Percentiles rank a stretch among this genome's conserved stretches.
Conservation (phyloP, 352 stramenopile genomes). For the Globisporangium paroecandrum region DNA sequence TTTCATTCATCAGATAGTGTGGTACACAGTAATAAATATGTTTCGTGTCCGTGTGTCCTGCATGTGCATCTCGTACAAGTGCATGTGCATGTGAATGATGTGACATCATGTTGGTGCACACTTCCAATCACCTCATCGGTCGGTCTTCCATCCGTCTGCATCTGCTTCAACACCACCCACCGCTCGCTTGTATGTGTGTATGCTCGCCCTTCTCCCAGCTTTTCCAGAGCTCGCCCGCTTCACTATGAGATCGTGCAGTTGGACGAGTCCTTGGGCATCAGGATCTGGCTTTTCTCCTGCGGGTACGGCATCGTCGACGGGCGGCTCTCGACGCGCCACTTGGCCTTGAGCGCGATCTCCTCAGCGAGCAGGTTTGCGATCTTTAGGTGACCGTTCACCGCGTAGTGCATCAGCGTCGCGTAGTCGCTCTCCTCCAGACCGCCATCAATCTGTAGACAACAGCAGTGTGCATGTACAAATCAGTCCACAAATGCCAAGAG, state of each 20-base stretch:
- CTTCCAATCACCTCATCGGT: constrained; percentile 1
- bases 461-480: not conserved
- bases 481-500: not conserved
- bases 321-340: constrained; percentile 53
- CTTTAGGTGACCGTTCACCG: constrained; percentile 81
- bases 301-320: constrained; percentile 73
- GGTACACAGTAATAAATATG: constrained; percentile 12
- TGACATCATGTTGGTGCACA: constrained; percentile 3
- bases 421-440: constrained; percentile 67
- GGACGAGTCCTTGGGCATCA: constrained; percentile 53
- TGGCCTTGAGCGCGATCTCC: constrained; percentile 64
- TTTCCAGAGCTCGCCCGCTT: not conserved
- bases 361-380: constrained; percentile 69
- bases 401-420: constrained; percentile 78
- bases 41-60: not conserved
- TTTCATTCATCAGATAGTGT: constrained; percentile 10
- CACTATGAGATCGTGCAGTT: constrained; percentile 17
- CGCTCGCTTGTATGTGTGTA: not conserved
- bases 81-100: constrained; percentile 4
- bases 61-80: not conserved
- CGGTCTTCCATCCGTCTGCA: not conserved
- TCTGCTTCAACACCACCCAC: not conserved
- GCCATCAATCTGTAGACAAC: constrained; percentile 46
- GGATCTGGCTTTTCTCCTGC: constrained; percentile 73
- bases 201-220: not conserved